Conservation (phyloP, 257 asterid species). For the Solanum ossicruentum region DNA sequence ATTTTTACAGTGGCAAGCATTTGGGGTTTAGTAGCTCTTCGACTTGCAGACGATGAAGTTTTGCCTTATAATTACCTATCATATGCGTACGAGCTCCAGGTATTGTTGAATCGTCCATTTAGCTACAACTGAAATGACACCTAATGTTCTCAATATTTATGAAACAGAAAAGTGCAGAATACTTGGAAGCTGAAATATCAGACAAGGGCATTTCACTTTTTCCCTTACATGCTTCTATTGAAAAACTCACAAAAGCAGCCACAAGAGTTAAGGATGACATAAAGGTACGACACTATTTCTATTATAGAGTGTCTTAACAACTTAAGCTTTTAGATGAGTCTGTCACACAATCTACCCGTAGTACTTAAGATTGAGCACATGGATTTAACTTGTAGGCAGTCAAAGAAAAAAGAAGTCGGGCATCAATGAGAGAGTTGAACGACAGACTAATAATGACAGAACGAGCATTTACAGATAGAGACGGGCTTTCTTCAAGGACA, state of each 20-base stretch:
- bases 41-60: conserved; percentile 61
- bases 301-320: too few species aligned
- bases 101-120: background rate
- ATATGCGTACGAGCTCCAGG: conserved; percentile 71
- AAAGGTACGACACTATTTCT: conserved; percentile 28
- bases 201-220: conserved; percentile 30
- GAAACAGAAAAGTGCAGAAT: conserved; percentile 51
- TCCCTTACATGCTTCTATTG: conserved; percentile 55
- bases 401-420: conserved; percentile 28
- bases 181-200: conserved; percentile 32
- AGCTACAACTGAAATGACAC: background rate
- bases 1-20: conserved; percentile 54
- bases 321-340: background rate
- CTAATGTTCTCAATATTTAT: conserved; percentile 1
- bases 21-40: conserved; percentile 77
- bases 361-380: background rate
- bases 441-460: conserved; percentile 81
- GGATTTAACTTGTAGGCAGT: conserved; percentile 14
- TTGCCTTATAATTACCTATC: conserved; percentile 68
- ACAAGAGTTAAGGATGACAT: conserved; percentile 30
- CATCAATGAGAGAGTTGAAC: conserved; percentile 43
- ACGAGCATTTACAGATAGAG: conserved; percentile 63
- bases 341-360: background rate
- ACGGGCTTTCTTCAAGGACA: conserved; percentile 57
- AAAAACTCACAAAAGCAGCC: conserved; percentile 49